These are phyloP conservation scores for Persicaria maculosa DNA, from an alignment of 148 eudicot species.

Conservation along the genomic window DNA sequence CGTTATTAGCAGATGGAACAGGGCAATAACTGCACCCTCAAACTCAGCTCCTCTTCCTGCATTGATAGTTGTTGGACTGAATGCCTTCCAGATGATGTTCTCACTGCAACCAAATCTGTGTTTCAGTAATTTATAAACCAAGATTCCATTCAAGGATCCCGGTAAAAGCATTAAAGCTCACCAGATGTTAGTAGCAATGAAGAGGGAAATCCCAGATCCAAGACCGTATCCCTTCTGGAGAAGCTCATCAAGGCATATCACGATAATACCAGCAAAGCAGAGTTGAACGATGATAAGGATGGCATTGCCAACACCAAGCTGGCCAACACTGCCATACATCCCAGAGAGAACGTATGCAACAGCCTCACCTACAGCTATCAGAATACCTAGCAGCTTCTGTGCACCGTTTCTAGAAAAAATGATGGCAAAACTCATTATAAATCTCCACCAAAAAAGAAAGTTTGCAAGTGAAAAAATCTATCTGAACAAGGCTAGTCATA, in stretches of 20 bases:
- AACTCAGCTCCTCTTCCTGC: slow-evolving; percentile 87
- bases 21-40: slow-evolving; percentile 85
- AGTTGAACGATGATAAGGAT: slow-evolving; percentile 75
- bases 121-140: neutral
- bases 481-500: neutral
- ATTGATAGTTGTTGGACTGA: slow-evolving; percentile 80
- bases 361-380: slow-evolving; percentile 85
- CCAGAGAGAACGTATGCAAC: slow-evolving; percentile 91
- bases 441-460: neutral
- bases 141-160: neutral
- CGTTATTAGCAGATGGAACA: slow-evolving; percentile 75
- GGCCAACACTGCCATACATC: slow-evolving; percentile 77
- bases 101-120: slow-evolving; percentile 38
- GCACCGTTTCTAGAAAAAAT: slow-evolving; percentile 53
- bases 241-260: slow-evolving; percentile 81
- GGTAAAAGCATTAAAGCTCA: slow-evolving; percentile 12
- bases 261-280: slow-evolving; percentile 78
- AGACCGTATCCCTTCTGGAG: slow-evolving; percentile 93
- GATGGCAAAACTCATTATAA: neutral
- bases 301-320: slow-evolving; percentile 80
- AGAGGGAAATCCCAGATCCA: slow-evolving; percentile 81
- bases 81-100: slow-evolving; percentile 85
- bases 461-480: neutral
- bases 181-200: slow-evolving; percentile 90
- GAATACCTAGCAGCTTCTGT: slow-evolving; percentile 75